phyloP scores from a whole-genome alignment of 139 green algal species.

The Dunaliella primolecta region DNA sequence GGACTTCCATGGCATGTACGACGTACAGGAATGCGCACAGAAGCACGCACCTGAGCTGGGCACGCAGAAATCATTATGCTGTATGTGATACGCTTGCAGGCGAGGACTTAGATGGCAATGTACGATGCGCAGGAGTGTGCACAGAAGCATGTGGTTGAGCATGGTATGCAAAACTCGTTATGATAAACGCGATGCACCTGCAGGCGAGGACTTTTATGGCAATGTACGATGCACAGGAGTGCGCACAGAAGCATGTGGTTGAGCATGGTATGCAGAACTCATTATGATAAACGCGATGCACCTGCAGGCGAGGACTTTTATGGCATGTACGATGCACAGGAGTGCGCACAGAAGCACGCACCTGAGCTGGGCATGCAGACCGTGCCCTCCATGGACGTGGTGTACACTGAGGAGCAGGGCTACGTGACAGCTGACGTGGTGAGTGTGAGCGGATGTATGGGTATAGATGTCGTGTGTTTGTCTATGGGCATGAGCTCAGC shows the following conservation, averaged over 20 bases:
- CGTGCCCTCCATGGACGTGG: slow-evolving; percentile 84
- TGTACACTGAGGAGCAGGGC: slow-evolving; percentile 64
- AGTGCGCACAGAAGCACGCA: slow-evolving; percentile 59
- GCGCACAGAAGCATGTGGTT: slow-evolving; percentile 54
- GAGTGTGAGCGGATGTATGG: too few relatives aligned
- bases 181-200: background rate
- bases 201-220: slow-evolving; percentile 88
- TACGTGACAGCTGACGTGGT: slow-evolving; percentile 85
- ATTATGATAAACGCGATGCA: background rate
- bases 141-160: too few relatives aligned
- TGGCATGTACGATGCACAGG: slow-evolving; percentile 79
- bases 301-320: slow-evolving; percentile 83
- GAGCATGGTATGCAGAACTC: slow-evolving; percentile 87
- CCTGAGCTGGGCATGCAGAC: slow-evolving; percentile 84
- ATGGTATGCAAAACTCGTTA: background rate
- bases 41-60: too few relatives aligned
- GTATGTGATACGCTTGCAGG: too few relatives aligned
- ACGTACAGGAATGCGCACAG: too few relatives aligned
- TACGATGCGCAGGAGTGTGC: too few relatives aligned
- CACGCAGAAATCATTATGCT: too few relatives aligned
- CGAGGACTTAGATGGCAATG: too few relatives aligned
- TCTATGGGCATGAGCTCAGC: too few relatives aligned
- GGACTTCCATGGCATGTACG: too few relatives aligned
- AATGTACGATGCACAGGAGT: slow-evolving; percentile 77
- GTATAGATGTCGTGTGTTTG: too few relatives aligned